A percentile compares a stretch with the other conserved stretches of the same genome.
Conservation (phyloP, 495 filamentous ascomycete genomes). For the Trichoderma parareesei region DNA sequence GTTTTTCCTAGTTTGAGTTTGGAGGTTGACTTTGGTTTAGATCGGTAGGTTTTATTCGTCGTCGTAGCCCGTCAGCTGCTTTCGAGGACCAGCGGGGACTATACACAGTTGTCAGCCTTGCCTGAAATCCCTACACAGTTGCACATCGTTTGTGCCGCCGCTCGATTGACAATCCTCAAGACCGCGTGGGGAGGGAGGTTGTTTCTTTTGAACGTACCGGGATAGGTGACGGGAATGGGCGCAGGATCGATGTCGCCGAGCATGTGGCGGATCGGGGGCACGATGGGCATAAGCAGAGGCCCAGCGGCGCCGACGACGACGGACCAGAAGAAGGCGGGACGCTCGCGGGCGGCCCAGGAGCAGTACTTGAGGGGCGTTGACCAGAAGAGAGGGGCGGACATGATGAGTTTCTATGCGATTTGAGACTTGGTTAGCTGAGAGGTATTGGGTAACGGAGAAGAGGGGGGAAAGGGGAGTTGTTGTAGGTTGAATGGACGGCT, state of each 20-base stretch:
- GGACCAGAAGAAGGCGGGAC: constrained; percentile 83
- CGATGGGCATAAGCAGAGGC: constrained; percentile 57
- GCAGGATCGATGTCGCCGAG: constrained; percentile 64
- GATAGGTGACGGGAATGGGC: constrained; percentile 81
- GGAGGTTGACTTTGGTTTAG: background rate
- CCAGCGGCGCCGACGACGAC: constrained; percentile 62
- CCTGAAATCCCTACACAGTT: too few relatives aligned
- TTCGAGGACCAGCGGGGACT: constrained; percentile 73
- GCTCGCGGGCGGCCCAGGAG: constrained; percentile 77
- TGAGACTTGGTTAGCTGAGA: background rate
- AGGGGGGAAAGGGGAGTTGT: too few relatives aligned
- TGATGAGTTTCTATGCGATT: constrained; percentile 25
- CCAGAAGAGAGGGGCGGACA: constrained; percentile 75
- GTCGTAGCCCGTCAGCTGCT: constrained; percentile 67
- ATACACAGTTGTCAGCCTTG: constrained; percentile 18
- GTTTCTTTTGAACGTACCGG: constrained; percentile 50
- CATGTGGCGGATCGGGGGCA: constrained; percentile 37
- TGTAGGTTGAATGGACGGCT: too few relatives aligned
- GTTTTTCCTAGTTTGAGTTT: background rate
- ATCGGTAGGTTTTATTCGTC: constrained; percentile 36
- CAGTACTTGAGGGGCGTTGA: constrained; percentile 69
- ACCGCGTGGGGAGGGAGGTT: background rate
- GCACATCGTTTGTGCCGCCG: too few relatives aligned
- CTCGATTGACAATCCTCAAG: background rate
- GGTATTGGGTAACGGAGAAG: too few relatives aligned